Evolutionary conservation across 441 rosid species (phyloP).

Genomic region (Daphne laureola): DNA sequence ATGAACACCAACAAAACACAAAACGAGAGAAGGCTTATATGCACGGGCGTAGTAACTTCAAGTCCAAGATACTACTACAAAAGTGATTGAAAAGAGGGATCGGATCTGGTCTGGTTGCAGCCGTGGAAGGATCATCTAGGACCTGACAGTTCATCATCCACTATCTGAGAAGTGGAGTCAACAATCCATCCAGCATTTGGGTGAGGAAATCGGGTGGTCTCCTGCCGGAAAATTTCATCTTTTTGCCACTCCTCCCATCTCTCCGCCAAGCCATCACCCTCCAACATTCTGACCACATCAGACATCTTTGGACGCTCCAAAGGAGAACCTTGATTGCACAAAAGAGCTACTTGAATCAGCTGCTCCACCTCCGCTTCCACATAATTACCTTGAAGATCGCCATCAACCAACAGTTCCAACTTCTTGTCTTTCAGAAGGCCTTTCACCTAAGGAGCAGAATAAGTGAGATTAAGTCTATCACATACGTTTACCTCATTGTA

Average conservation of each 20-base stretch:
- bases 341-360: slow-evolving; percentile 58
- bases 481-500: no score
- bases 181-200: slow-evolving; percentile 30
- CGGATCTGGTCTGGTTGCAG: no score
- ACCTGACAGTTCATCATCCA: slow-evolving; percentile 53
- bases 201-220: slow-evolving; percentile 22
- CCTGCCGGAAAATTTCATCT: slow-evolving; percentile 39
- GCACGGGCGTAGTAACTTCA: slow-evolving; percentile 29
- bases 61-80: no score
- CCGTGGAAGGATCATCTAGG: slow-evolving; percentile 39
- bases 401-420: slow-evolving; percentile 49
- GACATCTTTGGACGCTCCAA: slow-evolving; percentile 73
- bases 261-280: slow-evolving; percentile 68
- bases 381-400: slow-evolving; percentile 45
- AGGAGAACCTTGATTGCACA: slow-evolving; percentile 59
- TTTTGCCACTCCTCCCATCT: slow-evolving; percentile 76
- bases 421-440: slow-evolving; percentile 49
- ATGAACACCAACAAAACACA: background rate
- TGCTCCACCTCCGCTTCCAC: slow-evolving; percentile 49
- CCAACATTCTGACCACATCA: slow-evolving; percentile 68
- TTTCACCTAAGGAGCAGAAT: slow-evolving; percentile 39
- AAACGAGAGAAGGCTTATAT: slow-evolving; percentile 18
- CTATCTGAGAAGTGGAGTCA: slow-evolving; percentile 42
- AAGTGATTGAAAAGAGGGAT: background rate
- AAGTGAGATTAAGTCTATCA: no score